Base-by-base conservation (phyloP, 1,284 basidiomycete species). In the Ceratobasidium sp. region DNA sequence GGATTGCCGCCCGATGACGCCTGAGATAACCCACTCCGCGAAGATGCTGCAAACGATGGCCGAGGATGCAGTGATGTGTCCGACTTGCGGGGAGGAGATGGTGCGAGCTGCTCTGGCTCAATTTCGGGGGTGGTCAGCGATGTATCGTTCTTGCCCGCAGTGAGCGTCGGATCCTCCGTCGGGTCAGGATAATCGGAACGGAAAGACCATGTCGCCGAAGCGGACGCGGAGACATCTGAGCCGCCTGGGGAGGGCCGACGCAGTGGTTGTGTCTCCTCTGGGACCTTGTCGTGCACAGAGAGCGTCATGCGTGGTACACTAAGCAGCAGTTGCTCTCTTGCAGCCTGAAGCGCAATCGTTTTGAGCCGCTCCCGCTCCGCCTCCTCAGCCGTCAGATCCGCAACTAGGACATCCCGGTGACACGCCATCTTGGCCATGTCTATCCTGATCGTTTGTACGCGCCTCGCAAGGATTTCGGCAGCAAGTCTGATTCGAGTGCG, bases 301-400 rank as follows among this genome's bases (percentile, higher is more conserved):
- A 71, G 68, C 16, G 43, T 71, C 68, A 71, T 71, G 54, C 68
- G 68, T 14, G 65, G 65, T 24, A 53, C 58, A 48, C 39, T 59
- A 31, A 53, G 74, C 41, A 59, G 61, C n/a, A 93, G 81, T 6
- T 87, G 87, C 79, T 90, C 87, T 51, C 87, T 89, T 8, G 92
- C 93, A 29, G 88, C 89, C 77, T 88, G 88, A 75, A 94, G 82
- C 22, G 93, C 93, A 31, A 91, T 84, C 72, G 85, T 86, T 77
- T 90, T 91, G n/a, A 89, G 88, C 62, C 85, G 83, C 75, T 86
- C 86, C 87, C 90, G 90, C 68, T 90, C 89, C 43, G 86, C 86
- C 75, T 88, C 86, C 79, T 95, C 94, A 4, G 89, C 88, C 46
- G 86, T 85, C 43, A 96, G 84, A 81, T 98, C 95, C 49, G 87